These are phyloP conservation scores for Begonia peltatifolia DNA, from an alignment of 306 rosid species.

Conservation along the genomic window DNA sequence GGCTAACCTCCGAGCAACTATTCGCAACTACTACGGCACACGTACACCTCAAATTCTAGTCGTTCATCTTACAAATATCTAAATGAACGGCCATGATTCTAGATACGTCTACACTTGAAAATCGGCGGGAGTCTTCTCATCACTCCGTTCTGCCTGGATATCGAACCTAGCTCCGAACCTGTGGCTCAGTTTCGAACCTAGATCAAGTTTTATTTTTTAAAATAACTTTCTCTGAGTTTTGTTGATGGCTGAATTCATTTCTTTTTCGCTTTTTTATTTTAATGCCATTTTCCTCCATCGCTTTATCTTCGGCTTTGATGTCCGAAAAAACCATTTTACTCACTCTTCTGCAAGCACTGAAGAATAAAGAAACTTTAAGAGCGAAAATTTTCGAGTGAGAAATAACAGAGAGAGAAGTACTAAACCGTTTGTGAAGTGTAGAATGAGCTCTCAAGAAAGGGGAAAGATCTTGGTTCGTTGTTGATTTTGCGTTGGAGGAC, in stretches of 20 bases:
- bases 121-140: neutral
- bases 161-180: conserved; percentile 3
- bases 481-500: no score
- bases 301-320: conserved; percentile 12
- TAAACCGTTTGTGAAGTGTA: neutral
- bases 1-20: neutral
- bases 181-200: no score
- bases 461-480: no score
- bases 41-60: neutral
- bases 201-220: no score
- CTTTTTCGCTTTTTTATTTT: neutral
- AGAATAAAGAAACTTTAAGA: neutral
- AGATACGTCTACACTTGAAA: neutral
- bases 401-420: neutral
- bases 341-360: conserved; percentile 1
- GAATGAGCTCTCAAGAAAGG: neutral
- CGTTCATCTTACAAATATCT: conserved; percentile 1
- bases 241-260: neutral
- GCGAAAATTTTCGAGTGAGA: neutral
- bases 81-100: neutral
- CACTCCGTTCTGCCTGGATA: neutral
- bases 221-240: neutral
- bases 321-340: conserved; percentile 2
- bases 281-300: conserved; percentile 2
- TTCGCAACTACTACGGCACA: neutral